phyloP scores from a whole-genome alignment of 1,139 yeast species.

The Candida pseudoviswanathii region DNA sequence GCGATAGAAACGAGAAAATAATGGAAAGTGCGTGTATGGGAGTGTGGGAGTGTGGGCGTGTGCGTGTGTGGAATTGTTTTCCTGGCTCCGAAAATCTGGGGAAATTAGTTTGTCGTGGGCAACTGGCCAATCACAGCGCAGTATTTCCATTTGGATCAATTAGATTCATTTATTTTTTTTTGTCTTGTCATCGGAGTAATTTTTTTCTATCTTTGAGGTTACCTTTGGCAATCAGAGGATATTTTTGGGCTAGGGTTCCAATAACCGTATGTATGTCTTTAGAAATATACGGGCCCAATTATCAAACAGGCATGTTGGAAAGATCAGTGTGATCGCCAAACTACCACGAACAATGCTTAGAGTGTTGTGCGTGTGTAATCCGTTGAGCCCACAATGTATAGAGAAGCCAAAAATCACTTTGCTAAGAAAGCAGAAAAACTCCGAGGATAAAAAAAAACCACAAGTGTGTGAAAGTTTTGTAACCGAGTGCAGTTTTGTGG shows the following conservation, averaged over 20 bases:
- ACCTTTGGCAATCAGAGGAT: not conserved
- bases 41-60: no score
- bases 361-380: not conserved
- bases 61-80: not conserved
- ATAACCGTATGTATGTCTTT: no score
- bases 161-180: slow-evolving; percentile 1
- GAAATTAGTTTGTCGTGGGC: not conserved
- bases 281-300: no score
- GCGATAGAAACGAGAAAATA: no score
- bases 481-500: not conserved
- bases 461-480: not conserved
- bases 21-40: no score
- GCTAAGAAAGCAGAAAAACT: slow-evolving; percentile 5
- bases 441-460: slow-evolving; percentile 6
- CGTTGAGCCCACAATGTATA: not conserved
- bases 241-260: not conserved
- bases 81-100: slow-evolving; percentile 8
- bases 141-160: slow-evolving; percentile 1
- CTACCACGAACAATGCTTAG: not conserved
- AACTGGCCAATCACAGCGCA: slow-evolving; percentile 1
- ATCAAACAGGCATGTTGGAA: no score
- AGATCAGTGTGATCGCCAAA: no score
- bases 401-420: not conserved
- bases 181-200: not conserved
- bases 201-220: not conserved